A percentile compares a stretch with the other conserved stretches of the same genome.
Conservation (phyloP, 345 rosid species). For the Eucalyptus marginata region DNA sequence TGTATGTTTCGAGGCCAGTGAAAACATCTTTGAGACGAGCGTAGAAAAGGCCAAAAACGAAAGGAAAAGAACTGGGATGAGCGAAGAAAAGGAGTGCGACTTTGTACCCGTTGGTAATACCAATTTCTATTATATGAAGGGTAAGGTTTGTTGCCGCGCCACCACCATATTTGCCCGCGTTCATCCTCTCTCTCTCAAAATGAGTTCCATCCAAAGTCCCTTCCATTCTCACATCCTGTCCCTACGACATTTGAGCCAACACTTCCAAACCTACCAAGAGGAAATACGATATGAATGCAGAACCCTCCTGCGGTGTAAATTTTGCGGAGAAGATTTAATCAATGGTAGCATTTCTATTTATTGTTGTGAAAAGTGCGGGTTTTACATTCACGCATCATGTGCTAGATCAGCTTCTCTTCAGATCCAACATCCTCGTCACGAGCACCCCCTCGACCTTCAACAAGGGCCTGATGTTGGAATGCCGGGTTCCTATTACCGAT, state of each 20-base stretch:
- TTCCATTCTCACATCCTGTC: accelerated
- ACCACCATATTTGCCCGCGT: no score
- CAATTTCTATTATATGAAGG: no score
- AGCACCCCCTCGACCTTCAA: background rate
- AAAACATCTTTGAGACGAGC: accelerated
- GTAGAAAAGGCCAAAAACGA: no score
- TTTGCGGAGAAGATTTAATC: accelerated
- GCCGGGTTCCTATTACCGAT: background rate
- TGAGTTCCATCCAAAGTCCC: background rate
- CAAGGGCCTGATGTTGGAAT: accelerated
- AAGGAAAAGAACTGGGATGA: no score
- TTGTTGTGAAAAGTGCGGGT: background rate
- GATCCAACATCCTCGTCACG: background rate
- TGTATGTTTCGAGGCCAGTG: no score
- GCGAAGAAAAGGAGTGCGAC: no score
- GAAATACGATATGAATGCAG: accelerated
- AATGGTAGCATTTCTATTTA: background rate
- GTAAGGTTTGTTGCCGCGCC: no score
- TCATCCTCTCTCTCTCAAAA: background rate
- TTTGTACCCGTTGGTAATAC: no score
- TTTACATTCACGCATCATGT: background rate
- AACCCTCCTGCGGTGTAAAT: accelerated
- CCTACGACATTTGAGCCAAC: background rate
- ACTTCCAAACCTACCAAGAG: accelerated
- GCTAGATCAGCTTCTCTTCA: background rate